These are phyloP conservation scores for Salix caprea DNA, from an alignment of 345 rosid genomes.

Conservation along the genomic window DNA sequence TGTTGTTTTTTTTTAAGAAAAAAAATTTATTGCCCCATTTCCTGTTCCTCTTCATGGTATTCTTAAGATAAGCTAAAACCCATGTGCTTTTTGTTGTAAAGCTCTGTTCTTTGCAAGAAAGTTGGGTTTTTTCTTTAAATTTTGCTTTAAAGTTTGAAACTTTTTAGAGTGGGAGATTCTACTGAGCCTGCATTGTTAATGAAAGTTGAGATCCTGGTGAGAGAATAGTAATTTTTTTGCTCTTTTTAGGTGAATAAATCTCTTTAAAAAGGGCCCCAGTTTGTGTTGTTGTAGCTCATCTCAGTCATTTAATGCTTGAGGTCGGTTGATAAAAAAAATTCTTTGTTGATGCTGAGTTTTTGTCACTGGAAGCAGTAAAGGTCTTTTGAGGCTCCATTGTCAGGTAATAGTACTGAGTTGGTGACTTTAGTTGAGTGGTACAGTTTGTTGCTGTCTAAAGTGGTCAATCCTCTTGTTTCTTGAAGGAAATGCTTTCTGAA, in stretches of 20 bases:
- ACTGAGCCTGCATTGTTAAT: constrained; percentile 38
- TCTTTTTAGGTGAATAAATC: constrained; percentile 27
- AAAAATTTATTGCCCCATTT: constrained; percentile 11
- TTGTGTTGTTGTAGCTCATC: constrained; percentile 21
- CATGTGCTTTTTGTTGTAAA: constrained; percentile 5
- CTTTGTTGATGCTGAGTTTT: constrained; percentile 23
- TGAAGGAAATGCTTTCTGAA: constrained; percentile 6
- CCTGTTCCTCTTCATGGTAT: not conserved
- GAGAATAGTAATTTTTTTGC: constrained; percentile 27
- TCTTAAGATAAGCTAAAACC: constrained; percentile 7
- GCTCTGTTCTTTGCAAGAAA: constrained; percentile 15
- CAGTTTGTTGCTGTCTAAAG: not conserved
- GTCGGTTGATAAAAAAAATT: constrained; percentile 29
- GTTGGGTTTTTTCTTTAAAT: not conserved
- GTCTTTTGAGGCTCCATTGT: constrained; percentile 13
- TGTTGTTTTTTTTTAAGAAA: not conserved
- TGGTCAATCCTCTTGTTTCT: not conserved
- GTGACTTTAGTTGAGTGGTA: not conserved
- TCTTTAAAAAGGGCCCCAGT: constrained; percentile 26
- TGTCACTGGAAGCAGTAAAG: constrained; percentile 24
- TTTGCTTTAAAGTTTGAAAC: constrained; percentile 32
- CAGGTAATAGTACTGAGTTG: constrained; percentile 19
- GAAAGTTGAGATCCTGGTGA: constrained; percentile 37
- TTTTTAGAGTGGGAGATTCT: constrained; percentile 23
- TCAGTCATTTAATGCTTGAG: constrained; percentile 34